Evolutionary conservation across 2,329 filamentous ascomycete genomes (phyloP), one percentile per base, ranked within the genome.

Genomic region (Cercospora citrullina): DNA sequence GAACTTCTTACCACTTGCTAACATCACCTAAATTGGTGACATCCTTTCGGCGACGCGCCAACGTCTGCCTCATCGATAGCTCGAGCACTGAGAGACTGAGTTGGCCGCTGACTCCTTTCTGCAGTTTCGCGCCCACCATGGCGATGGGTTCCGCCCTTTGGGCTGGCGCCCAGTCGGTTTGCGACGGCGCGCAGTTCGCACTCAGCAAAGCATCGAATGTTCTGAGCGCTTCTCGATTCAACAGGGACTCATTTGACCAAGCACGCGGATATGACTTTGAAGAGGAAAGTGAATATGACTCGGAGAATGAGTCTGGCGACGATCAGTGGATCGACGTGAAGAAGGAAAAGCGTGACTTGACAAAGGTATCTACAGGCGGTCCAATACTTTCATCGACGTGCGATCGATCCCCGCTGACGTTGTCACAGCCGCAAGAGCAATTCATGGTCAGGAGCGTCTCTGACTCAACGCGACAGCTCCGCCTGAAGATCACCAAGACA

Each of bases 301-400:
- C 60, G 39, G 51, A 36, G 36, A 60, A 53, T n/a, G 64, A 61
- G 14, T 60, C 64, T 9, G 53, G 53, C 28, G 64, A 61, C 16
- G 60, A 63, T 33, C 60, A 67, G n/a, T 67, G 65, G 65, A 42
- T 60, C 9, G 53, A 51, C 14, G 53, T 62, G 14, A 39, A 30
- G 30, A 58, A 36, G 55, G 28, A 33, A 7, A 31, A 51, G n/a
- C 23, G 51, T 14, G 42, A 51, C 23, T 48, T 51, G 39, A 48
- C 36, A 51, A 18, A 48, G 23, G 42, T 42, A 42, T 6, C 36
- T 48, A 51, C n/a, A 8, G 10, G 28, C 21, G 16, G 1, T 48
- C 3, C 10, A 21, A 48, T 6, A 14, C 36, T 31, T 26, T 18
- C 30, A 21, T 3, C 23, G 8, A 21, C 4, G 5, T 39, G 28